Evolutionary conservation across 2,329 filamentous ascomycete genomes (phyloP), one percentile per base, ranked within the genome.

Genomic region (Aspergillus sp.): DNA sequence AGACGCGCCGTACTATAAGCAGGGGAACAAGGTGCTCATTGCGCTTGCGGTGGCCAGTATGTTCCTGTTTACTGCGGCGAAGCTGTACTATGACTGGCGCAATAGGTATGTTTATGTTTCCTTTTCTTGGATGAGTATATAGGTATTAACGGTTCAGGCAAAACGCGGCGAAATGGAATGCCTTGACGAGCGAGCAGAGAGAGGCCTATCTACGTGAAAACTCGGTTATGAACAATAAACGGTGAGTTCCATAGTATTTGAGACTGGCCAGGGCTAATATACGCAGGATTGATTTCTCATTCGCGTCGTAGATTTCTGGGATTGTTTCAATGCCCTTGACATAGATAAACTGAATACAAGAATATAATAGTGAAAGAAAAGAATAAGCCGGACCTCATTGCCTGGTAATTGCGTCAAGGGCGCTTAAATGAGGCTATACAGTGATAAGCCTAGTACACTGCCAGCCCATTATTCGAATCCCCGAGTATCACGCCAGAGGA

Each of bases 11-110:
- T 81, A 82, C 64, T 86, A 86, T 67, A 80, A 82, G 58, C 77
- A 65, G 3, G 84, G 84, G 4, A 86, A 87, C 72, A 82, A 76
- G 24, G 80, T 85, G 3, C 76, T 85, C 47, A 79, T 87, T 24
- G 80, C 75, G 1, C 77, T 87, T 51, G 72, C 80, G 3, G 76
- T 75, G 0, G 75, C 83, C 20, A 78, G 80, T 19, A 64, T 85
- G 8, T 68, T 79, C 0, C 15, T 37, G 5, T 37, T 37, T 8
- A 37, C 12, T 37, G 34, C 34, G 15, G 12, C 13, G 6, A 37
- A 37, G 34, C 34, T 37, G 0, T 37, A 37, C 5, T 37, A 37
- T n/a, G 34, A 37, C 15, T 37, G 34, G 34, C 34, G 34, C 1
- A 37, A 37, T 37, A 15, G 34, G 34, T 37, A n/a, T 37, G 12